A percentile compares a stretch with the other conserved stretches of the same genome.
phyloP scores from a whole-genome alignment of 1,284 basidiomycete species.

The Sphaerobolus stellatus region DNA sequence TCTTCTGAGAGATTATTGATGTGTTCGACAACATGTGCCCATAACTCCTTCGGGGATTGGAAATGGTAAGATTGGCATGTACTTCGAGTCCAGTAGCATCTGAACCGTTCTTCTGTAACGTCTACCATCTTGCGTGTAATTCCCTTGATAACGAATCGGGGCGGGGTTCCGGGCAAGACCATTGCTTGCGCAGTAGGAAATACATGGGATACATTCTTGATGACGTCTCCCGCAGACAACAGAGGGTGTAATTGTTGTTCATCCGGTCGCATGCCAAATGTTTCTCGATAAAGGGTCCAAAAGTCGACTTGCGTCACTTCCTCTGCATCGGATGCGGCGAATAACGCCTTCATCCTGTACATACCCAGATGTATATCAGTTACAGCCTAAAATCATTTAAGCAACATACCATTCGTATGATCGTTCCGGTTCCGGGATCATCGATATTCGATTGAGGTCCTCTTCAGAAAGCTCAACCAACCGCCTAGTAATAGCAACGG shows the following conservation, averaged over 20 bases:
- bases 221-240: slow-evolving; percentile 81
- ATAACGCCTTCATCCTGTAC: slow-evolving; percentile 79
- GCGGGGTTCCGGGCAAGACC: slow-evolving; percentile 68
- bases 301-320: slow-evolving; percentile 89
- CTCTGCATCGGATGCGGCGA: slow-evolving; percentile 62
- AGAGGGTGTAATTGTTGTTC: slow-evolving; percentile 56
- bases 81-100: slow-evolving; percentile 66
- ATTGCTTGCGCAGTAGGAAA: slow-evolving; percentile 81
- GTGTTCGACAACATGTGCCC: slow-evolving; percentile 52
- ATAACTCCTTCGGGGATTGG: slow-evolving; percentile 55
- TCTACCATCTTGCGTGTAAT: slow-evolving; percentile 65
- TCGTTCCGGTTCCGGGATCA: slow-evolving; percentile 66
- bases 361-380: neutral
- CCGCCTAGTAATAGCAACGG: slow-evolving; percentile 42
- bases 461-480: slow-evolving; percentile 65
- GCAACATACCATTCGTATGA: slow-evolving; percentile 71
- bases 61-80: slow-evolving; percentile 52
- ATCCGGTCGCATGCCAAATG: slow-evolving; percentile 56
- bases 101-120: slow-evolving; percentile 54
- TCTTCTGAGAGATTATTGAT: slow-evolving; percentile 51
- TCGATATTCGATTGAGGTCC: slow-evolving; percentile 60
- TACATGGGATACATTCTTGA: slow-evolving; percentile 78
- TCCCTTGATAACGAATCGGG: slow-evolving; percentile 78
- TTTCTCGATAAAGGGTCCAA: slow-evolving; percentile 84
- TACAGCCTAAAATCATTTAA: neutral